phyloP scores from a whole-genome alignment of 78 protist genomes.

The Tieghemostelium lacteum region DNA sequence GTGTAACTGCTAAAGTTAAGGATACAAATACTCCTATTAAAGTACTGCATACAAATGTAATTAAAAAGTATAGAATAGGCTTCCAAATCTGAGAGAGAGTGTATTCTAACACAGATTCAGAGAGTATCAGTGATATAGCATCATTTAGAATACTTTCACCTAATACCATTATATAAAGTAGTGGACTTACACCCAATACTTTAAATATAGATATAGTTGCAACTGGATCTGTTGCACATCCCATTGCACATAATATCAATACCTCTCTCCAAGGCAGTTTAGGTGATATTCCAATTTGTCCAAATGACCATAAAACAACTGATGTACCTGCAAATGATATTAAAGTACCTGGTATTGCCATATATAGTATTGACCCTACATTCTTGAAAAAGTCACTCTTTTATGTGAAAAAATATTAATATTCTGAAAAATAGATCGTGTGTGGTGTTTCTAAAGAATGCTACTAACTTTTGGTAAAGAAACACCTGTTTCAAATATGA shows the following conservation, averaged over 20 bases:
- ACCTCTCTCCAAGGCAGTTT: neutral
- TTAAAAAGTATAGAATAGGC: conserved; percentile 36
- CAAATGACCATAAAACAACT: conserved; percentile 33
- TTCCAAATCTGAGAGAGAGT: conserved; percentile 21
- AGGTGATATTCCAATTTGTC: conserved; percentile 3
- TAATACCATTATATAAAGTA: conserved; percentile 87
- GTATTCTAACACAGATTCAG: conserved; percentile 31
- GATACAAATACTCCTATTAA: conserved; percentile 9
- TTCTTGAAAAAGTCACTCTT: conserved; percentile 85
- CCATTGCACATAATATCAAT: neutral
- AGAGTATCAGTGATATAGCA: conserved; percentile 91
- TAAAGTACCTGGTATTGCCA: conserved; percentile 93
- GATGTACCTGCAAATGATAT: conserved; percentile 77
- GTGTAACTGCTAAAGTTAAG: neutral
- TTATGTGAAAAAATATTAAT: neutral
- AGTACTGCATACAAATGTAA: neutral
- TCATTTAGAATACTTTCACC: conserved; percentile 96
- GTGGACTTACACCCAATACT: conserved; percentile 86
- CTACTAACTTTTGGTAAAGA: conserved; percentile 30
- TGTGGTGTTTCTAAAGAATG: neutral
- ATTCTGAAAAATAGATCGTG: too few relatives aligned
- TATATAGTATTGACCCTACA: conserved; percentile 79
- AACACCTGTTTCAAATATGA: conserved; percentile 95
- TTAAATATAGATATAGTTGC: conserved; percentile 91
- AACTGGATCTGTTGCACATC: conserved; percentile 95